Evolutionary conservation across 768 basidiomycete genomes (phyloP), one percentile per base, ranked within the genome.

Genomic region (Hypholoma fasciculare): DNA sequence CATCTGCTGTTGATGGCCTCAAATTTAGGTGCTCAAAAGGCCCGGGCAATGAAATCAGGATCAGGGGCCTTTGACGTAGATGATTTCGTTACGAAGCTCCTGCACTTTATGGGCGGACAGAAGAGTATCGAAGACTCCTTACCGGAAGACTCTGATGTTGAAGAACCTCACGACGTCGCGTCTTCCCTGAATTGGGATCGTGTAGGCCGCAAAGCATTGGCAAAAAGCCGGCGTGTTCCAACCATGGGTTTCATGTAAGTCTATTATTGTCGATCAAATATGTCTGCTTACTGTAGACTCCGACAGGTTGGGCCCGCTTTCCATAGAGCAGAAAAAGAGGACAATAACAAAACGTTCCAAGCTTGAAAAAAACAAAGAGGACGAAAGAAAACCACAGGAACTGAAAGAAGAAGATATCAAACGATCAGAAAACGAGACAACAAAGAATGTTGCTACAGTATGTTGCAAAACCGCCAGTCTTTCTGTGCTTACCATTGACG

Each of bases 31-130:
- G 88, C 92, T 1, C 87, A 88, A 63, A 89, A 96, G 69, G 95
- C 95, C n/a, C 90, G 92, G 30, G 87, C 87, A 30, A 88, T 96
- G 85, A 94, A 92, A 71, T 85, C 92, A 0, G 93, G 92, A 53
- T 84, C 85, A 0, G 90, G 92, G 54, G 86, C 89, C 13, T 99
- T 98, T 67, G 96, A 99, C 67, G 77, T 91, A 40, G 94, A 96
- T 62, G 95, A 98, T 55, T 98, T 96, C 64, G 77, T 99, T 54
- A 72, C 84, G 6, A 88, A 88, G 65, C 77, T 94, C 37, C 76
- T 89, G 48, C 80, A 75, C 13, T 91, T 85, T 65, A 89, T 94
- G 89, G 90, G 91, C 16, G 90, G 90, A 5, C 76, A 79, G 34
- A 78, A 80, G 36, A 58, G 67, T 7, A 76, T 79, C 37, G 78